Conservation (phyloP, 176 grass and related monocot species). For the Luzula sylvatica region DNA sequence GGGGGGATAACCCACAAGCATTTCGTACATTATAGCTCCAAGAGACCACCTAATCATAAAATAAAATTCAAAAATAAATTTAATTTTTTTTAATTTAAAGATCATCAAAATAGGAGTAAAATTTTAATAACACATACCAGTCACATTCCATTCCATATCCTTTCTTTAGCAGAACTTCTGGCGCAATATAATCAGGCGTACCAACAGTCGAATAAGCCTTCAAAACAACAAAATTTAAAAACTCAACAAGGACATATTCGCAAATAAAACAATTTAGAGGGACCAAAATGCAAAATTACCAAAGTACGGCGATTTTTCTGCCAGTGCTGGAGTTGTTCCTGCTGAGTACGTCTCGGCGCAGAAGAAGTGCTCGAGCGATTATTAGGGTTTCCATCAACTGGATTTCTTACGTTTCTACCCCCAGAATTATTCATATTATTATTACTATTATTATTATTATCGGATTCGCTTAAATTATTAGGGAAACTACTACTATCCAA, state of each 20-base stretch:
- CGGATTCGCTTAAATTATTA: slow-evolving; percentile 67
- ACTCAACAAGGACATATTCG: not conserved
- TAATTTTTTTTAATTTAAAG: slow-evolving; percentile 1
- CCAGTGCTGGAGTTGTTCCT: slow-evolving; percentile 95
- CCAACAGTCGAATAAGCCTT: slow-evolving; percentile 98
- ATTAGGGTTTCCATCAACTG: slow-evolving; percentile 32
- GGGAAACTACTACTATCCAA: slow-evolving; percentile 93
- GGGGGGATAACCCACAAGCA: slow-evolving; percentile 97
- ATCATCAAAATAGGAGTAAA: slow-evolving; percentile 3
- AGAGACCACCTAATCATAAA: slow-evolving; percentile 79
- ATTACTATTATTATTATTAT: slow-evolving; percentile 8
- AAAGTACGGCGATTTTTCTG: slow-evolving; percentile 93
- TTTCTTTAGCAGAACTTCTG: slow-evolving; percentile 97
- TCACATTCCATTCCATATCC: slow-evolving; percentile 99
- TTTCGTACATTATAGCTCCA: slow-evolving; percentile 99
- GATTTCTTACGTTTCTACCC: slow-evolving; percentile 50
- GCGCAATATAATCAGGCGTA: slow-evolving; percentile 98
- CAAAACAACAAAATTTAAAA: slow-evolving; percentile 16
- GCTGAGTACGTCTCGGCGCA: slow-evolving; percentile 71
- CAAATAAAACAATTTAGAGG: too few relatives aligned
- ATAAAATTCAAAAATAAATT: slow-evolving; percentile 12
- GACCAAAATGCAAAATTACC: slow-evolving; percentile 25
- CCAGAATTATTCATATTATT: slow-evolving; percentile 18
- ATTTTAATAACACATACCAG: slow-evolving; percentile 54
- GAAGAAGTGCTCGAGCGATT: slow-evolving; percentile 41